These are phyloP conservation scores for Raddia distichophylla DNA, from an alignment of 176 grass and related monocot genomes.

Conservation along the genomic window DNA sequence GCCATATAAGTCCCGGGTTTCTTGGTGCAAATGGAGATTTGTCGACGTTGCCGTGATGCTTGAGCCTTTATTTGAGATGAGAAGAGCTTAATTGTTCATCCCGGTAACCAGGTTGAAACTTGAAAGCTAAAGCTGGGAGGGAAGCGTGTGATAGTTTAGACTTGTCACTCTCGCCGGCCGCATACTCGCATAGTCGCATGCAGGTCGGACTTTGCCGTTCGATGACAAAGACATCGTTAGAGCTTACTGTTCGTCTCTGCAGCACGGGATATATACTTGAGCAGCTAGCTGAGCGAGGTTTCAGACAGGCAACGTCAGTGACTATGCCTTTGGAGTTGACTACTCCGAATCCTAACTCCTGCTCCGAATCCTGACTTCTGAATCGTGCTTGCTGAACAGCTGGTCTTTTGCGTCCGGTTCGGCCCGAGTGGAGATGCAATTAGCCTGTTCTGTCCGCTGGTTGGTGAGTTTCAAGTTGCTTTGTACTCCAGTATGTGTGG, in stretches of 20 bases:
- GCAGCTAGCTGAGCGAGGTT: background rate
- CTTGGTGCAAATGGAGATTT: background rate
- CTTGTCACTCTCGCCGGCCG: no score
- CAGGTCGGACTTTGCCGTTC: background rate
- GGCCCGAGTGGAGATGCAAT: no score
- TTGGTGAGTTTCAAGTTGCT: background rate
- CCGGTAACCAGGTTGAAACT: no score
- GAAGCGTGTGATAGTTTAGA: no score
- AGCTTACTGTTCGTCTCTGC: background rate
- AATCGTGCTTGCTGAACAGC: background rate
- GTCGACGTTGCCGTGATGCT: no score
- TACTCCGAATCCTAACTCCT: no score
- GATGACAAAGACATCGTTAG: background rate
- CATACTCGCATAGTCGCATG: background rate
- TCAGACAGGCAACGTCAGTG: no score
- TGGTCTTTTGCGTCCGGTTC: background rate
- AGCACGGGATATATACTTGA: background rate
- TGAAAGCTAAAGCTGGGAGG: no score
- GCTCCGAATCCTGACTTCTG: no score
- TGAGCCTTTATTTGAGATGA: background rate
- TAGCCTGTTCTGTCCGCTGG: no score
- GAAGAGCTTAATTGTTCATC: background rate
- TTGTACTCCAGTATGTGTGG: no score
- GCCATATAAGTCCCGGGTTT: background rate
- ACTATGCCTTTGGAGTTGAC: no score